phyloP scores from a whole-genome alignment of 768 basidiomycete species.

The Exsudoporus frostii region DNA sequence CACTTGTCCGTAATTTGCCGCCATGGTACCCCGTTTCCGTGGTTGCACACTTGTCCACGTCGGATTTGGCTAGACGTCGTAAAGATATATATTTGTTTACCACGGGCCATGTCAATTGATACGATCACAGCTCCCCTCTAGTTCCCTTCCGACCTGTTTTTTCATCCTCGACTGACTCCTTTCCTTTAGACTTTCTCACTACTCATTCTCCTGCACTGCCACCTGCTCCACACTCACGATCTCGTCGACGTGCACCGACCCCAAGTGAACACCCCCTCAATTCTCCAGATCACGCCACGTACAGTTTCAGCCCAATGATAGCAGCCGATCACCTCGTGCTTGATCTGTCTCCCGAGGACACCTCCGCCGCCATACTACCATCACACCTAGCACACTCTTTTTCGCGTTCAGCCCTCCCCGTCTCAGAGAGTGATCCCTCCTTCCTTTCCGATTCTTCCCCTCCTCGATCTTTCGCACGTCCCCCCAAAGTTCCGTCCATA shows the following conservation, averaged over 20 bases:
- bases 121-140: constrained; percentile 3
- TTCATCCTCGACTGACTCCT: constrained; percentile 18
- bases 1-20: constrained; percentile 5
- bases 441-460: constrained; percentile 36
- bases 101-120: constrained; percentile 21
- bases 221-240: constrained; percentile 34
- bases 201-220: constrained; percentile 32
- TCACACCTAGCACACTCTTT: constrained; percentile 23
- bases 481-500: constrained; percentile 43
- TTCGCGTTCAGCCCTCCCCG: constrained; percentile 35
- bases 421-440: constrained; percentile 40
- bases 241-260: constrained; percentile 41
- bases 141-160: constrained; percentile 10
- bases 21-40: constrained; percentile 16
- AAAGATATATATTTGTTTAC: constrained; percentile 20
- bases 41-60: constrained; percentile 1
- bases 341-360: constrained; percentile 10
- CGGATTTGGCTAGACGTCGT: constrained; percentile 8
- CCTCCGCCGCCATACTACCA: constrained; percentile 25
- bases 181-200: constrained; percentile 26
- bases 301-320: constrained; percentile 20
- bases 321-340: constrained; percentile 9
- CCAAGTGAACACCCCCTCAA: constrained; percentile 28
- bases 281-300: constrained; percentile 21
- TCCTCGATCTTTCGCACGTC: constrained; percentile 39